Evolutionary conservation across 495 filamentous ascomycete species (phyloP), one percentile per base, ranked within the genome.

Genomic region (Tuber microsphaerosporum): DNA sequence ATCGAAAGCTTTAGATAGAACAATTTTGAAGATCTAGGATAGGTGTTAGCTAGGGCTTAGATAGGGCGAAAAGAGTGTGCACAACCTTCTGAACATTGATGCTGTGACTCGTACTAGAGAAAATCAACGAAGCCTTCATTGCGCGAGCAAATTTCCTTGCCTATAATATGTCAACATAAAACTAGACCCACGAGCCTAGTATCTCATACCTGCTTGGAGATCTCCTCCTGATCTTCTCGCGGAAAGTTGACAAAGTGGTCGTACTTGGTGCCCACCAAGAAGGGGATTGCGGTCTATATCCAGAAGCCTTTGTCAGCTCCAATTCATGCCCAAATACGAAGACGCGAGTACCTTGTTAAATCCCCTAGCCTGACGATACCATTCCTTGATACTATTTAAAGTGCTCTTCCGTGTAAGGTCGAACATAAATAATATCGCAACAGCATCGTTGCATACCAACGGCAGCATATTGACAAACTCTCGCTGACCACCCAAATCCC

Each of bases 401-500:
- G 95, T 99, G 85, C 94, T 97, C 88, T 99, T 99, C 78, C 95
- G 88, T 46, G 95, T 98, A 75, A 99, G 87, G 82, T 99, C 95
- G 83, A 99, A 99, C 95, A 99, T 99, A 87, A 99, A 99, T 22
- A 99, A 86, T 76, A 99, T 97, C 46, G 95, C 95, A 37, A 99
- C 95, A 2, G 95, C 95, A 82, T 99, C 95, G 83, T 99, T 99
- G 88, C 95, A 99, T 72, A 99, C 95, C 26, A 99, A 88, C 10
- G 95, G 95, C 56, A 99, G 87, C 95, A 99, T 99, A 86, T 99
- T 99, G 83, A 99, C 95, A 77, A 99, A 99, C 84, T 99, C 95
- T 79, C 95, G 90, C 86, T 99, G 95, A 77, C 95, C 95, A 80
- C 95, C 95, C 48, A 99, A 86, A 88, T 99, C 95, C 95, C 95